phyloP scores from a whole-genome alignment of 148 eudicot genomes.

The Chenopodium suecicum region DNA sequence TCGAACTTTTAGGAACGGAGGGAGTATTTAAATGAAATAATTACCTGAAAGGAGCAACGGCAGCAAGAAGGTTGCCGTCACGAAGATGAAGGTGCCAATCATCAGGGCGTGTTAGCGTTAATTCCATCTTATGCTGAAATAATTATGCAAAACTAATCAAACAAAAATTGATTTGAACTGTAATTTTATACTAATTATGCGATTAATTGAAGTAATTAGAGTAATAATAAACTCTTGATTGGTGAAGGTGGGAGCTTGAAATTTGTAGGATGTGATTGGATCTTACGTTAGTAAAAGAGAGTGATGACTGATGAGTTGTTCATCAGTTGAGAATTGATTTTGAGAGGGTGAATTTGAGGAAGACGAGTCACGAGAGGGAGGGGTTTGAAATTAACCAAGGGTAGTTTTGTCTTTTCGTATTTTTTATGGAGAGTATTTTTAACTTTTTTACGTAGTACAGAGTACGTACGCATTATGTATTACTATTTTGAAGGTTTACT shows the following conservation, averaged over 20 bases:
- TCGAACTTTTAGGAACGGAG: too few relatives aligned
- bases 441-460: too few relatives aligned
- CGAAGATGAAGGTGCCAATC: constrained; percentile 99
- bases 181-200: neutral
- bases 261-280: neutral
- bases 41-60: constrained; percentile 80
- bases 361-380: neutral
- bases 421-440: too few relatives aligned
- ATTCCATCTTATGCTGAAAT: constrained; percentile 45
- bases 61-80: constrained; percentile 81
- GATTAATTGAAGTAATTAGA: too few relatives aligned
- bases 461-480: too few relatives aligned
- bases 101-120: constrained; percentile 80
- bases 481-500: too few relatives aligned
- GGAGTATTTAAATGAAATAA: too few relatives aligned
- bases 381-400: neutral
- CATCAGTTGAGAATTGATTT: neutral
- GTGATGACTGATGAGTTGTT: too few relatives aligned
- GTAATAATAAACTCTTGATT: neutral
- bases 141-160: too few relatives aligned
- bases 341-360: neutral
- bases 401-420: neutral
- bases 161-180: too few relatives aligned
- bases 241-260: neutral
- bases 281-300: neutral